phyloP scores from a whole-genome alignment of 495 filamentous ascomycete species.

The Endocarpon pusillum region DNA sequence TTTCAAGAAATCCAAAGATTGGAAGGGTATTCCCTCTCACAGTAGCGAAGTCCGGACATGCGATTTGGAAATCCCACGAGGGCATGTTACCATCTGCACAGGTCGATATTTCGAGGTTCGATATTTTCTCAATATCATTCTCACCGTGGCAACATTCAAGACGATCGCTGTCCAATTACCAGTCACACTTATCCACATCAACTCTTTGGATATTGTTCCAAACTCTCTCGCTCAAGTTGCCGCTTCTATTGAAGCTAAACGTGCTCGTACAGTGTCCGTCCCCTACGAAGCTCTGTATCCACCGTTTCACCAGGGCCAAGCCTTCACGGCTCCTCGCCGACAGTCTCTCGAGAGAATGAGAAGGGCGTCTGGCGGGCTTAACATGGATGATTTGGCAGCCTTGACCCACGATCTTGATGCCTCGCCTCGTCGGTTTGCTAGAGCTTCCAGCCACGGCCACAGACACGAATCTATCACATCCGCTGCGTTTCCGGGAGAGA shows the following conservation, averaged over 20 bases:
- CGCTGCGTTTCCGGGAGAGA: background rate
- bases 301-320: slow-evolving; percentile 11
- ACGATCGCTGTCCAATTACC: slow-evolving; percentile 34
- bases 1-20: slow-evolving; percentile 25
- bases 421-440: slow-evolving; percentile 6
- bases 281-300: slow-evolving; percentile 3
- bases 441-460: background rate
- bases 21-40: slow-evolving; percentile 27
- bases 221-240: slow-evolving; percentile 40
- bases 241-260: slow-evolving; percentile 34
- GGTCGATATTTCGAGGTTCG: slow-evolving; percentile 31
- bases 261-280: slow-evolving; percentile 9
- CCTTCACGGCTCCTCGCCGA: slow-evolving; percentile 12
- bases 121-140: slow-evolving; percentile 32
- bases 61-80: slow-evolving; percentile 32
- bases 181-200: slow-evolving; percentile 39
- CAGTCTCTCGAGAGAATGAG: slow-evolving; percentile 8
- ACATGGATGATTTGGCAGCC: slow-evolving; percentile 6
- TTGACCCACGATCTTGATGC: slow-evolving; percentile 8
- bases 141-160: slow-evolving; percentile 26
- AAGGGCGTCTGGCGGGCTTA: slow-evolving; percentile 4
- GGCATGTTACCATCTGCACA: slow-evolving; percentile 29
- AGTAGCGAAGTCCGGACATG: slow-evolving; percentile 32
- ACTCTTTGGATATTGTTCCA: slow-evolving; percentile 41
- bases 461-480: background rate